Evolutionary conservation across 2,329 filamentous ascomycete species (phyloP), one percentile per base, ranked within the genome.

Genomic region (Aspergillus fumigatus): DNA sequence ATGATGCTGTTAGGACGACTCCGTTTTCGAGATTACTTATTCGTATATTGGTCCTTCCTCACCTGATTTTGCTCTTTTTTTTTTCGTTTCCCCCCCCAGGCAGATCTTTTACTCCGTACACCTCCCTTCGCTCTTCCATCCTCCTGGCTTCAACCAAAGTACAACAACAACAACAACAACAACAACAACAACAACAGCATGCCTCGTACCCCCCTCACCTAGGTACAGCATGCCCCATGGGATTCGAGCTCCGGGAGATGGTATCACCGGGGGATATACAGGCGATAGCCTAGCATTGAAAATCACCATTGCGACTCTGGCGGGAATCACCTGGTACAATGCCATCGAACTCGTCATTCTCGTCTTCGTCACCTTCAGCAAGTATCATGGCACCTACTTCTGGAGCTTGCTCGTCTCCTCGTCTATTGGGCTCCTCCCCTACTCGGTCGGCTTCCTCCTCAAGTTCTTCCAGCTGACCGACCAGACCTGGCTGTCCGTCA

Each of bases 261-360:
- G 73, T 54, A 68, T 75, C 57, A 73, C 72, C 48, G 74, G 74
- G 38, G 68, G 68, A 40, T 71, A 74, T 54, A 63, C 65, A 19
- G 70, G 70, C 50, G 54, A 66, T 23, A 69, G 70, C 51, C 62
- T 75, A 52, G 71, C 67, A 11, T 64, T 75, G 56, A 67, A 75
- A 54, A 75, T 79, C 58, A 67, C 73, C 53, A 79, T 80, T 58
- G 75, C 73, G 8, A 75, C 76, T 9, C 75, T 82, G 54, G 72
- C 77, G 17, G 77, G 73, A 6, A 69, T 82, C 48, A 73, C 78
- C 40, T 77, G 77, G 72, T 82, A 81, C 63, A 81, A 80, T 60
- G 76, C 77, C 48, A 66, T 80, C 48, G 79, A 81, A 56, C 73
- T 82, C 27, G 69, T 77, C 56, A 69, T 80, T 45, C 74, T 80